Base-by-base conservation (phyloP, 2,329 filamentous ascomycete species). In the Fusarium duplospermum region DNA sequence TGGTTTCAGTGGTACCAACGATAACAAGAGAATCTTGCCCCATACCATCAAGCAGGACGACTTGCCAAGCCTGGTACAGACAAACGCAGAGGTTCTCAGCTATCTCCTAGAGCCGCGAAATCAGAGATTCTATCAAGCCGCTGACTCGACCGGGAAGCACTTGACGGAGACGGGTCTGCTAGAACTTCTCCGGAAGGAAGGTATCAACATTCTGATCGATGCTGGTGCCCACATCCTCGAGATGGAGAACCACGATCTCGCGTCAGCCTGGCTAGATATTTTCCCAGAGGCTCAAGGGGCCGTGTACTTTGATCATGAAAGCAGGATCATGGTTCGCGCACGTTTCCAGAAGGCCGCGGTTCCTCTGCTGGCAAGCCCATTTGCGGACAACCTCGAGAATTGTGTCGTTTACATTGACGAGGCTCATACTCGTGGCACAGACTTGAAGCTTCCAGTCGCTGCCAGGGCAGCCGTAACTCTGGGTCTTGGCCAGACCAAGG, bases 1-100 rank as follows among this genome's bases (percentile, higher is more conserved):
- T 0, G 92, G 92, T 0, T 94, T 95, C 77, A 92, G 90, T 9
- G 92, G 92, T 0, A 94, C 93, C 0, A 94, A 93, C 52, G 92
- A 94, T 76, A 90, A 88, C 22, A 84, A 87, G 40, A 82, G 81
- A 0, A 83, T 92, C 36, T 80, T 94, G 0, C 92, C 92, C 0
- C 79, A 90, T n/a, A 90, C 86, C 0, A 89, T 94, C 22, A 79
- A 83, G 22, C 91, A 94, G 61, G 81, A 88, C 0, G 91, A 94
- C 67, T 83, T 94, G 0, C 81, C 84, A 0, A 80, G 83, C 0
- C 83, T 93, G 0, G 76, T 81, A 0, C 89, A 92, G 56, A 93
- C 91, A 0, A 93, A 91, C 66, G 91, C 91, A 0, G 87, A 91
- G 54, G 91, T 93, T 0, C 79, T 93, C 0, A 87, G 84, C 0